A percentile compares a stretch with the other conserved stretches of the same genome.
Conservation (phyloP, 2,329 filamentous ascomycete species). For the Pestalotiopsis sp. region DNA sequence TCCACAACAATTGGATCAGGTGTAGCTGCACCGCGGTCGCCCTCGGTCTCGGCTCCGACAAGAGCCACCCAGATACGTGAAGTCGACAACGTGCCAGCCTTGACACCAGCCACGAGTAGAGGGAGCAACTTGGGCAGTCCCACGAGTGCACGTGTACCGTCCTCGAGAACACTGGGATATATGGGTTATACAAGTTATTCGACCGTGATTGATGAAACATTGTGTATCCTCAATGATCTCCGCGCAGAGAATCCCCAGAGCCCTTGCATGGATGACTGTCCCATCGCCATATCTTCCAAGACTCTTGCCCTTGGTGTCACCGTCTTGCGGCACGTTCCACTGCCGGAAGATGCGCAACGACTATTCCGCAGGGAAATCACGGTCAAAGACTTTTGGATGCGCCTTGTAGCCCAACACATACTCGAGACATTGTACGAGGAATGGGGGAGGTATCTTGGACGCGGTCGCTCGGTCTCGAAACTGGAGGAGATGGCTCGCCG, state of each 20-base stretch:
- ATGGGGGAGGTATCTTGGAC: constrained; percentile 3
- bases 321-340: constrained; percentile 4
- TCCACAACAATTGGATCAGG: constrained; percentile 13
- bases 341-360: not conserved
- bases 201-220: constrained; percentile 11
- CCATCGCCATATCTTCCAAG: constrained; percentile 6
- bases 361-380: constrained; percentile 3
- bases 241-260: not conserved
- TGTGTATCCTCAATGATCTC: constrained; percentile 5
- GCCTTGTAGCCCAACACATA: not conserved
- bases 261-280: not conserved
- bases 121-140: constrained; percentile 13
- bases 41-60: constrained; percentile 12
- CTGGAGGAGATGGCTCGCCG: constrained; percentile 9
- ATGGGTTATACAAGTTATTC: constrained; percentile 1
- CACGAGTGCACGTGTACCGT: constrained; percentile 19
- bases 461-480: not conserved
- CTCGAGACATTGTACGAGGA: not conserved
- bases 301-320: constrained; percentile 8
- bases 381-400: not conserved
- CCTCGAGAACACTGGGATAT: constrained; percentile 18
- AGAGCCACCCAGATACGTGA: not conserved
- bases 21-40: not conserved
- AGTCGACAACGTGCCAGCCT: not conserved
- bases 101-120: not conserved